Evolutionary conservation across 257 asterid species (phyloP), one percentile per base, ranked within the genome.

Genomic region (Cordia subcordata): DNA sequence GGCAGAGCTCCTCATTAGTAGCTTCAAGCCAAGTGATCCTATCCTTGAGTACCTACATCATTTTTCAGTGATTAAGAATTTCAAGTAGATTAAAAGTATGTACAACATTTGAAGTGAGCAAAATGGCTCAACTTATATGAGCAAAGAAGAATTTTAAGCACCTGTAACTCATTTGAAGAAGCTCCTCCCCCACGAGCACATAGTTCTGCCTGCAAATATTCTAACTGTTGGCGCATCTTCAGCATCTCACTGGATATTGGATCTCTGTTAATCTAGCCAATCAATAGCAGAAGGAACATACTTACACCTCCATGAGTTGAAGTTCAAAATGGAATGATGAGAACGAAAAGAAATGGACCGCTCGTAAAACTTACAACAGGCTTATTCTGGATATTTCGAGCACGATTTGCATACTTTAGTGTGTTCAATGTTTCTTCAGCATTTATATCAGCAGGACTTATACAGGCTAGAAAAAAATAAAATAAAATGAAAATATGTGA

Each of bases 341-440:
- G 14, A 58, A 46, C 39, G 57, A 38, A 61, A 46, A 60, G 61
- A 9, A 23, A 51, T 23, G 12, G 33, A 44, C 44, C 35, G 49
- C 17, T 49, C 16, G 46, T 17, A 53, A 14, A 60, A 77, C 95
- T 85, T 79, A 93, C 99, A 65, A 90, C 85, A 61, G 97, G 99
- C 78, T 93, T 93, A 79, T 93, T 93, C 83, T 82, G 97, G 72
- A 93, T 93, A 79, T 93, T 93, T 59, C 99, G 89, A 68, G 99
- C 99, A 49, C 99, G 97, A 68, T 93, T 93, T 40, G 99, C 99
- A 72, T 93, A 93, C 68, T 93, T 93, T 56, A 93, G 82, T 20
- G 99, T 93, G 79, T 93, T 93, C 4, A 93, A 93, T 59, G 99
- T 93, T 85, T 93, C 99, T 67, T 93, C 99, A 8, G 97, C 99